A percentile compares a stretch with the other conserved stretches of the same genome.
These are phyloP conservation scores for Albizia julibrissin DNA, from an alignment of 306 rosid species.

Conservation along the genomic window DNA sequence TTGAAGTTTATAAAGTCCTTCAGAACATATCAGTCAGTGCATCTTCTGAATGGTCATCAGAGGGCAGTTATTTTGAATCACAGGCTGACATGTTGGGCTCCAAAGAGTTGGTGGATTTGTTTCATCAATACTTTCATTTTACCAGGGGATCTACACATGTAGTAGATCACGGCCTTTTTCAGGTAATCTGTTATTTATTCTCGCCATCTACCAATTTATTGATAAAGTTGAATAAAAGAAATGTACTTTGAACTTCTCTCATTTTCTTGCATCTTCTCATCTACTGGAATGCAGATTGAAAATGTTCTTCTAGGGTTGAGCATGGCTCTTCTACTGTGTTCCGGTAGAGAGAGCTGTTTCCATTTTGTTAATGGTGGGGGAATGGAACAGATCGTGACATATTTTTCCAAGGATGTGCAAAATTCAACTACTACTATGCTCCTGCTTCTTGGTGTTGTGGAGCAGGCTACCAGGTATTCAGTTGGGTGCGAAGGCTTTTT, in stretches of 20 bases:
- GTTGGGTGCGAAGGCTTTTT: constrained; percentile 94
- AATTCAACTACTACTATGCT: constrained; percentile 65
- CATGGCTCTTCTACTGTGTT: constrained; percentile 88
- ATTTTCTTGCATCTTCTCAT: constrained; percentile 17
- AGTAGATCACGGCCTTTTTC: constrained; percentile 53
- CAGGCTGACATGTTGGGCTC: constrained; percentile 64
- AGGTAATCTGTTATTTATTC: constrained; percentile 50
- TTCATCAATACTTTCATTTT: constrained; percentile 58
- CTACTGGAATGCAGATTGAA: constrained; percentile 66
- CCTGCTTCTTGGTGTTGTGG: constrained; percentile 84
- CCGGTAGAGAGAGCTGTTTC: constrained; percentile 85
- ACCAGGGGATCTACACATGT: constrained; percentile 37
- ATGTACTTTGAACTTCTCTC: constrained; percentile 14
- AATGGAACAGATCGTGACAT: constrained; percentile 71
- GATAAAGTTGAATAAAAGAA: constrained; percentile 19
- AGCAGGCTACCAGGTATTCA: constrained; percentile 81
- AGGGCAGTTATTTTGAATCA: constrained; percentile 48
- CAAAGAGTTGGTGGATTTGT: constrained; percentile 73
- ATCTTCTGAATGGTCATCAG: constrained; percentile 49
- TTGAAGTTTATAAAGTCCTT: constrained; percentile 55
- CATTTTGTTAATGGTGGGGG: constrained; percentile 88
- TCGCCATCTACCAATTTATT: constrained; percentile 19
- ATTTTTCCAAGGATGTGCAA: constrained; percentile 53
- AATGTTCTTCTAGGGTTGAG: constrained; percentile 76
- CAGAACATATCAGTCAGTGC: constrained; percentile 43